phyloP scores from a whole-genome alignment of 495 filamentous ascomycete species.

The Aspergillus leporis region DNA sequence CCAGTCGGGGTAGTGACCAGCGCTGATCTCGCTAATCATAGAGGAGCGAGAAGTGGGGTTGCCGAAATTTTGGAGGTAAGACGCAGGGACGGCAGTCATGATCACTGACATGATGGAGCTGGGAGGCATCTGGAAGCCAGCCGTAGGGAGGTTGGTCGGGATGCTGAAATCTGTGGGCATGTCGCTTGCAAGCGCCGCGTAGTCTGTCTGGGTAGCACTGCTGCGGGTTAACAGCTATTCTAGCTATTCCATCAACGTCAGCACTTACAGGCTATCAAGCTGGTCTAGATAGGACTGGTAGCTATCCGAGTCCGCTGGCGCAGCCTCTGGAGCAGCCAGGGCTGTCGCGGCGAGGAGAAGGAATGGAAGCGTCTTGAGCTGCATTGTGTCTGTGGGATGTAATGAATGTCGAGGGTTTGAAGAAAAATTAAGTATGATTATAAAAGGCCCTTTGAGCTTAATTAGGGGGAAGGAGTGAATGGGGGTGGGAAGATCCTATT shows the following conservation, averaged over 20 bases:
- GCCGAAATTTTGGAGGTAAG: background rate
- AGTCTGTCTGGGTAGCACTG: constrained; percentile 9
- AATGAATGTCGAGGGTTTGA: background rate
- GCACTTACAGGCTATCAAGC: constrained; percentile 8
- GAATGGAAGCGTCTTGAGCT: constrained; percentile 19
- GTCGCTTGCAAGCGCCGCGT: background rate
- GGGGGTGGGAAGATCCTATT: background rate
- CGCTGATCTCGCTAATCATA: constrained; percentile 13
- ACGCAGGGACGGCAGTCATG: constrained; percentile 18
- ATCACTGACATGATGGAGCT: constrained; percentile 22
- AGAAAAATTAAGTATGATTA: background rate
- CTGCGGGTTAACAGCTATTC: background rate
- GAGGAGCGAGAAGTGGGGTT: constrained; percentile 10
- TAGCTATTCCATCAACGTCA: background rate
- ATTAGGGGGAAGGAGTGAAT: background rate
- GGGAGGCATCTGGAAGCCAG: constrained; percentile 10
- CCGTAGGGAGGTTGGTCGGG: constrained; percentile 10
- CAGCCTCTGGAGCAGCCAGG: constrained; percentile 16
- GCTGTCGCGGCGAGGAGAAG: constrained; percentile 17
- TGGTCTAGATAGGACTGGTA: constrained; percentile 3
- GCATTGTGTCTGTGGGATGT: constrained; percentile 14
- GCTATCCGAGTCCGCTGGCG: background rate
- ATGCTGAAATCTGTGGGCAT: background rate
- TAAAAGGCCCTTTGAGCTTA: background rate
- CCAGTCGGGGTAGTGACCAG: constrained; percentile 18